These are phyloP conservation scores for Penicillium olsonii DNA, from an alignment of 2,329 filamentous ascomycete species.

Conservation along the genomic window DNA sequence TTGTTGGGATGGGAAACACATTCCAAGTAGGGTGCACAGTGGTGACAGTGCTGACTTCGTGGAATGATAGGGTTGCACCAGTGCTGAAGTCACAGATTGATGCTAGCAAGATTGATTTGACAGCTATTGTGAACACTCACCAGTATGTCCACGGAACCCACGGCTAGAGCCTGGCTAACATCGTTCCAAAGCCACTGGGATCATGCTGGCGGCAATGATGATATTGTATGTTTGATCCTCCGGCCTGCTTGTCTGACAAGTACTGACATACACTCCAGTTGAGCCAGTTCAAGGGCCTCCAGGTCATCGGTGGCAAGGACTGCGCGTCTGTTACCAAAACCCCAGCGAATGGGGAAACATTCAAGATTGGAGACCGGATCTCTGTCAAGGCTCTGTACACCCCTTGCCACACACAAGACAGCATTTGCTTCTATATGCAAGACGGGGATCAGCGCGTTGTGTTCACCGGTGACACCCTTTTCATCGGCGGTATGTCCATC, in stretches of 20 bases:
- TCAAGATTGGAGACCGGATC: slow-evolving; percentile 79
- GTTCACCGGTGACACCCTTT: slow-evolving; percentile 95
- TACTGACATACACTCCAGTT: slow-evolving; percentile 43
- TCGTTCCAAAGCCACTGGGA: slow-evolving; percentile 73
- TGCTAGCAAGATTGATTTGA: slow-evolving; percentile 75
- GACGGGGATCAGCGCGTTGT: slow-evolving; percentile 74
- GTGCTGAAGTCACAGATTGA: slow-evolving; percentile 72
- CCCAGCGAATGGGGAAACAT: slow-evolving; percentile 72
- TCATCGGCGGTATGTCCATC: slow-evolving; percentile 71
- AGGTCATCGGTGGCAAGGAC: slow-evolving; percentile 84
- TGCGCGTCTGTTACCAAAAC: slow-evolving; percentile 78
- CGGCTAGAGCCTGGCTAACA: slow-evolving; percentile 11
- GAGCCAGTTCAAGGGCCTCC: slow-evolving; percentile 61
- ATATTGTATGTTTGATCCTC: slow-evolving; percentile 61
- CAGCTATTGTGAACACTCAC: slow-evolving; percentile 92
- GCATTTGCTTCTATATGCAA: slow-evolving; percentile 91
- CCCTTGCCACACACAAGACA: slow-evolving; percentile 97
- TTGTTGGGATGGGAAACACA: neutral
- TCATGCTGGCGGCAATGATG: slow-evolving; percentile 87
- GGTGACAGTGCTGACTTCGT: slow-evolving; percentile 1
- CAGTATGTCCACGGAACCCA: slow-evolving; percentile 63
- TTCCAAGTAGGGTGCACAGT: neutral
- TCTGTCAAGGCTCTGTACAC: slow-evolving; percentile 86
- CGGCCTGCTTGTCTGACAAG: neutral
- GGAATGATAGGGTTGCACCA: slow-evolving; percentile 56